phyloP scores from a whole-genome alignment of 2,329 filamentous ascomycete genomes.

The Westerdykella ornata region DNA sequence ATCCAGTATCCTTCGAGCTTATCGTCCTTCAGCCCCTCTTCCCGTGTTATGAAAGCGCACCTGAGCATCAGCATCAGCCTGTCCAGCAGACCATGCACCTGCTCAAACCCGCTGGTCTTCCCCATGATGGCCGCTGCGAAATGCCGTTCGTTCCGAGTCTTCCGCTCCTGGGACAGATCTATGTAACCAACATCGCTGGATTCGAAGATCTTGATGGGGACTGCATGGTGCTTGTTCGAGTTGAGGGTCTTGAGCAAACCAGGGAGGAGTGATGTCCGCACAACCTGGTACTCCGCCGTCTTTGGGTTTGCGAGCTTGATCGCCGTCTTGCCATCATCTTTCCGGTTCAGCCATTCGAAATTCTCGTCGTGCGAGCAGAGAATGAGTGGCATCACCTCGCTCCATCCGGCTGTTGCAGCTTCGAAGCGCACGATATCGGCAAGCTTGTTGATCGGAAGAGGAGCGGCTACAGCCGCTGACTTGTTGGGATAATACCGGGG shows the following conservation, averaged over 20 bases:
- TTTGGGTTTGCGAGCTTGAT: constrained; percentile 88
- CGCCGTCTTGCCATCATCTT: constrained; percentile 76
- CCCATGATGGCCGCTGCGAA: constrained; percentile 96
- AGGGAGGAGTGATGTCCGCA: constrained; percentile 77
- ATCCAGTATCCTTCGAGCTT: constrained; percentile 79
- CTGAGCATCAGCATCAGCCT: constrained; percentile 88
- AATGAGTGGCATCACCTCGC: constrained; percentile 90
- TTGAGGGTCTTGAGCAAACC: constrained; percentile 88
- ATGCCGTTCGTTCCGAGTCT: constrained; percentile 83
- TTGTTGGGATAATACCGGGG: constrained; percentile 81
- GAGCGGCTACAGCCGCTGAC: constrained; percentile 77
- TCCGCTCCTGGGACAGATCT: constrained; percentile 71
- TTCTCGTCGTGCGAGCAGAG: constrained; percentile 98
- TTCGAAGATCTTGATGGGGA: constrained; percentile 91
- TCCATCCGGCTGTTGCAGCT: constrained; percentile 90
- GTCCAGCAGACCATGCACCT: constrained; percentile 90
- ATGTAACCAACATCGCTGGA: constrained; percentile 89
- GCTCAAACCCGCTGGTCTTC: constrained; percentile 88
- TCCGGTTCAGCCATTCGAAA: constrained; percentile 87
- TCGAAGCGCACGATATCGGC: constrained; percentile 84
- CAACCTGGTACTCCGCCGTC: constrained; percentile 87
- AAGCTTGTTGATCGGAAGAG: constrained; percentile 89
- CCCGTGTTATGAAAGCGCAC: constrained; percentile 68
- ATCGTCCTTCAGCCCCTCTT: constrained; percentile 56
- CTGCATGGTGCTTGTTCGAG: constrained; percentile 81